Percentiles rank a stretch among this genome's conserved stretches.
Conservation (phyloP, 768 basidiomycete species). For the Cystobasidium ongulense region DNA sequence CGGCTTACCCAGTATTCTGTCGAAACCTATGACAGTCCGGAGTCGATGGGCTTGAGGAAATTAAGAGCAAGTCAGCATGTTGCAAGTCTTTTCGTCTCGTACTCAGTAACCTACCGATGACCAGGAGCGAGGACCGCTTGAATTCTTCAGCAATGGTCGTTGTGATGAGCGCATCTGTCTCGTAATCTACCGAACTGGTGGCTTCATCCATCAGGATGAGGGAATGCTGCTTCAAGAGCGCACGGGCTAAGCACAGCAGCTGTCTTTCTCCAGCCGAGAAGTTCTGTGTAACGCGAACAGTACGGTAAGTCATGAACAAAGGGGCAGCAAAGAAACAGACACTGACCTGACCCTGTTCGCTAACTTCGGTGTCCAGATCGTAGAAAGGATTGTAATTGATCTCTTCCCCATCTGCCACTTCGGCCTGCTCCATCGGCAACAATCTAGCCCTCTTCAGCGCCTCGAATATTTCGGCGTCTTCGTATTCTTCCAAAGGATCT, state of each 20-base stretch:
- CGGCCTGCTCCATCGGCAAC: conserved; percentile 24
- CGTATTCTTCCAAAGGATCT: conserved; percentile 41
- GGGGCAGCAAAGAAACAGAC: neutral
- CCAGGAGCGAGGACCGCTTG: conserved; percentile 38
- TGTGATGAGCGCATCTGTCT: conserved; percentile 49
- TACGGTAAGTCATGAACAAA: neutral
- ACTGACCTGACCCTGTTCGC: conserved; percentile 28
- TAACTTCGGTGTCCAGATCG: conserved; percentile 33
- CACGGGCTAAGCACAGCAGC: conserved; percentile 42
- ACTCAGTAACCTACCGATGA: conserved; percentile 32
- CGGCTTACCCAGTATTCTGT: conserved; percentile 37
- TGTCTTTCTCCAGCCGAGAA: conserved; percentile 35
- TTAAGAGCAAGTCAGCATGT: neutral
- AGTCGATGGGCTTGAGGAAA: conserved; percentile 33
- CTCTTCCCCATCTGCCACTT: conserved; percentile 29
- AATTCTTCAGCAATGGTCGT: conserved; percentile 39
- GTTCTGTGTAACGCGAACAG: conserved; percentile 21
- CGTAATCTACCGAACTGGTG: conserved; percentile 50
- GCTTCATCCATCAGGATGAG: conserved; percentile 40
- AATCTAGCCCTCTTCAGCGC: conserved; percentile 40
- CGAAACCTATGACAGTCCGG: conserved; percentile 40
- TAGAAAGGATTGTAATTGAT: conserved; percentile 34
- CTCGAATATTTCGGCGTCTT: conserved; percentile 42
- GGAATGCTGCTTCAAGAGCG: conserved; percentile 36
- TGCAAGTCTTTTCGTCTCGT: neutral